Percentiles rank a stretch among this genome's conserved stretches.
Conservation (phyloP, 2,329 filamentous ascomycete genomes). For the Cordyceps cateniannulata region DNA sequence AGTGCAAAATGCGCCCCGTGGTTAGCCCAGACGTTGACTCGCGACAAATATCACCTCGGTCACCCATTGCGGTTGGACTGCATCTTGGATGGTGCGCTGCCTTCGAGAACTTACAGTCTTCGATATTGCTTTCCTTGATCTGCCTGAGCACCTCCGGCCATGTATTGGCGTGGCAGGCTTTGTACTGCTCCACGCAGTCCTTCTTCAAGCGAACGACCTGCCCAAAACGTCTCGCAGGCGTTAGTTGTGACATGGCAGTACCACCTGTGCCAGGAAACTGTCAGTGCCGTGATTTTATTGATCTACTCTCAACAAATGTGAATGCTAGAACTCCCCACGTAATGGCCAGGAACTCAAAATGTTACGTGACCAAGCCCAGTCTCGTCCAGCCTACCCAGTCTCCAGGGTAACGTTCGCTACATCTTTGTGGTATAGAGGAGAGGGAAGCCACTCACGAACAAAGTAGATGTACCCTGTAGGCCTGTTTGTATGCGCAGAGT, state of each 20-base stretch:
- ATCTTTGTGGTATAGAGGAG: too few relatives aligned
- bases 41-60: not conserved
- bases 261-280: not conserved
- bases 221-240: slow-evolving; percentile 52
- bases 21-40: not conserved
- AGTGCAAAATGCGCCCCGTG: not conserved
- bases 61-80: not conserved
- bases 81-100: not conserved
- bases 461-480: too few relatives aligned
- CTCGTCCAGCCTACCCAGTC: too few relatives aligned
- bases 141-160: slow-evolving; percentile 74
- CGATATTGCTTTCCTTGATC: slow-evolving; percentile 68
- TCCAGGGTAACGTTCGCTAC: too few relatives aligned
- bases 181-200: slow-evolving; percentile 61
- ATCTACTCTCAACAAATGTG: too few relatives aligned
- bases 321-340: too few relatives aligned
- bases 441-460: too few relatives aligned
- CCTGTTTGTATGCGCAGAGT: too few relatives aligned
- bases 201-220: slow-evolving; percentile 69
- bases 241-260: slow-evolving; percentile 22
- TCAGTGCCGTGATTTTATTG: not conserved
- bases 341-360: too few relatives aligned
- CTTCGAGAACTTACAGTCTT: slow-evolving; percentile 51
- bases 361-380: too few relatives aligned
- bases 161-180: slow-evolving; percentile 63